These are phyloP conservation scores for Cryptosporidium xiaoi DNA, from an alignment of 169 alveolate species.

Conservation along the genomic window DNA sequence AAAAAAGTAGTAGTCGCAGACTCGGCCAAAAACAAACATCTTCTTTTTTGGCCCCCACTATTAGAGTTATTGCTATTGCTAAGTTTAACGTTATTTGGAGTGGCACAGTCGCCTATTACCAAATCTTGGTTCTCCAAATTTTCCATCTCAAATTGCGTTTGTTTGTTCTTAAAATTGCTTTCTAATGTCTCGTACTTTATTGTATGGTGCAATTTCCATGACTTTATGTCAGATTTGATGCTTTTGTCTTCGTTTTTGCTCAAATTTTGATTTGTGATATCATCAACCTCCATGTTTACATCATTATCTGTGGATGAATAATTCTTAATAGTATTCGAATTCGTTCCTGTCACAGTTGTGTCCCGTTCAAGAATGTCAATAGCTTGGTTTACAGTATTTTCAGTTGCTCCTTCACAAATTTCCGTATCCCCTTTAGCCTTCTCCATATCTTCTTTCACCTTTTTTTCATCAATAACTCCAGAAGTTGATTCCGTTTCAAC, in stretches of 20 bases:
- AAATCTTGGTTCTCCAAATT: slow-evolving; percentile 10
- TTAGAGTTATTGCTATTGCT: neutral
- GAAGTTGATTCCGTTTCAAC: neutral
- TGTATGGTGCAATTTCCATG: slow-evolving; percentile 62
- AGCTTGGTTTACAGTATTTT: neutral
- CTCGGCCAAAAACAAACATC: slow-evolving; percentile 86
- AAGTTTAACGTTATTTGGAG: slow-evolving; percentile 32
- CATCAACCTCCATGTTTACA: neutral
- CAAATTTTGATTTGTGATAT: no score
- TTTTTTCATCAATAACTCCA: slow-evolving; percentile 13
- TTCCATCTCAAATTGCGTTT: neutral
- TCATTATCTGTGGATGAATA: slow-evolving; percentile 8
- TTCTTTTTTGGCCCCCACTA: slow-evolving; percentile 5
- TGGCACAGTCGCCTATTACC: slow-evolving; percentile 41
- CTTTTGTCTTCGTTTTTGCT: neutral
- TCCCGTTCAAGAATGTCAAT: neutral
- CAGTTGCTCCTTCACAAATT: neutral
- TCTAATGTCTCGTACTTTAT: slow-evolving; percentile 56
- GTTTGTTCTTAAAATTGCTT: neutral
- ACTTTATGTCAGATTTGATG: slow-evolving; percentile 31
- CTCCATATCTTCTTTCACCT: neutral
- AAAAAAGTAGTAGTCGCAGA: slow-evolving; percentile 87
- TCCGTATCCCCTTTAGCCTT: slow-evolving; percentile 10
- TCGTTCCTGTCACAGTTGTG: neutral
- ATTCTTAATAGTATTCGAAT: neutral